Conservation (phyloP, 1,284 basidiomycete species). For the Pyrrhoderma noxium region DNA sequence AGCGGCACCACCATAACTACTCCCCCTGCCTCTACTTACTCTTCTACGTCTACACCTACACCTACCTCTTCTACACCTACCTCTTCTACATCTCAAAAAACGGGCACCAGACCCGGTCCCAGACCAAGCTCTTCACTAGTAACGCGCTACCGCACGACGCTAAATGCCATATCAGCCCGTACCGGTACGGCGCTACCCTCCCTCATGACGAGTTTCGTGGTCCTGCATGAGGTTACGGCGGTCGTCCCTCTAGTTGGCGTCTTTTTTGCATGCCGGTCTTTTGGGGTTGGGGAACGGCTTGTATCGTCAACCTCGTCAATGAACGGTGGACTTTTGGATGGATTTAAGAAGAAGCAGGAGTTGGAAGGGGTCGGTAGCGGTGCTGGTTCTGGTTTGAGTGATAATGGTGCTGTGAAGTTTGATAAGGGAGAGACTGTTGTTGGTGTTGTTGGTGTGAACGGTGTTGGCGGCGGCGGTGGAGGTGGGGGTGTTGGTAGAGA, state of each 20-base stretch:
- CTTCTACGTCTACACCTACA: too few relatives aligned
- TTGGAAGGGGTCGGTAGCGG: too few relatives aligned
- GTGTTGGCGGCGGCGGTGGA: slow-evolving; percentile 12
- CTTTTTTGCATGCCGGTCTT: slow-evolving; percentile 63
- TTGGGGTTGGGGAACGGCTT: slow-evolving; percentile 68
- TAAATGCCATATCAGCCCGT: slow-evolving; percentile 49
- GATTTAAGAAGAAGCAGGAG: too few relatives aligned
- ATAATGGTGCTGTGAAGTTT: too few relatives aligned
- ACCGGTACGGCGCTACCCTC: slow-evolving; percentile 73
- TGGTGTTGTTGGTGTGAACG: neutral
- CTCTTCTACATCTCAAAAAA: too few relatives aligned
- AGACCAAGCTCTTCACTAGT: slow-evolving; percentile 16
- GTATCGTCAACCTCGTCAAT: slow-evolving; percentile 28
- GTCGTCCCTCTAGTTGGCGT: slow-evolving; percentile 68
- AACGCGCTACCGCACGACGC: slow-evolving; percentile 42
- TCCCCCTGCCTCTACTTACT: too few relatives aligned
- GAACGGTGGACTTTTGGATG: too few relatives aligned
- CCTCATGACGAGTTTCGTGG: slow-evolving; percentile 70
- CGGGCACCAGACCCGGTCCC: too few relatives aligned
- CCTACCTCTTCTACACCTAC: too few relatives aligned
- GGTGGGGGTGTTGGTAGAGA: slow-evolving; percentile 11
- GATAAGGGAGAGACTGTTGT: too few relatives aligned
- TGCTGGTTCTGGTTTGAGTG: too few relatives aligned
- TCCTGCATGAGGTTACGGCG: slow-evolving; percentile 86
- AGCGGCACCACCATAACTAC: too few relatives aligned